Evolutionary conservation across 2,329 filamentous ascomycete genomes (phyloP).

Genomic region (Arthrobotrys iridis): DNA sequence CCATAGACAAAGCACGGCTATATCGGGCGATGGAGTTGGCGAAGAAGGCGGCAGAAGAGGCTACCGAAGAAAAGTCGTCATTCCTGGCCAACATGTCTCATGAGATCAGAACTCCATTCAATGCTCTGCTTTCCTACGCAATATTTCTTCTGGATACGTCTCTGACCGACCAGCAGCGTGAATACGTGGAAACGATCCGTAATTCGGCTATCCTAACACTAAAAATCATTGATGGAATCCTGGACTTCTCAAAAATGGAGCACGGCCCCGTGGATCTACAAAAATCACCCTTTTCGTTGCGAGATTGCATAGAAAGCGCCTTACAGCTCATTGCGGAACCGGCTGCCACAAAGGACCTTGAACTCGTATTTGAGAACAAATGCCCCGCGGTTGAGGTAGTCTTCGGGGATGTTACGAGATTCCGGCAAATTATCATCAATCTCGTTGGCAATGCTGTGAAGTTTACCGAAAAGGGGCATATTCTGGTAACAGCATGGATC

Average conservation of each 20-base stretch:
- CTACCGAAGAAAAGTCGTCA: constrained; percentile 71
- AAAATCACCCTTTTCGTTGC: constrained; percentile 67
- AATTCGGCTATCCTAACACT: constrained; percentile 70
- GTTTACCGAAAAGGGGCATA: constrained; percentile 69
- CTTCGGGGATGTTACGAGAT: constrained; percentile 70
- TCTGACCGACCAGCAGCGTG: constrained; percentile 67
- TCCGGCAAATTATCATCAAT: constrained; percentile 72
- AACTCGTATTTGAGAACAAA: constrained; percentile 63
- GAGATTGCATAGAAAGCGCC: constrained; percentile 65
- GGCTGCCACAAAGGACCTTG: constrained; percentile 61
- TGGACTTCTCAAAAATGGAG: constrained; percentile 73
- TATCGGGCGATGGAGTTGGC: constrained; percentile 59
- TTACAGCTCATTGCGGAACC: constrained; percentile 64
- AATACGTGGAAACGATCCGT: constrained; percentile 69
- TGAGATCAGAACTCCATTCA: constrained; percentile 73
- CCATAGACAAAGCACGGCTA: constrained; percentile 58
- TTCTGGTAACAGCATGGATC: constrained; percentile 62
- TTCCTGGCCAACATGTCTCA: constrained; percentile 73
- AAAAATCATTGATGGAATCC: constrained; percentile 72
- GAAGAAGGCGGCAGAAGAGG: constrained; percentile 65
- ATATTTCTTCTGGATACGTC: constrained; percentile 68
- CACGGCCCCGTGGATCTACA: constrained; percentile 70
- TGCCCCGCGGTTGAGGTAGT: constrained; percentile 65
- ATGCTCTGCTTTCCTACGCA: constrained; percentile 71
- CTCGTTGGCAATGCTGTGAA: constrained; percentile 71